These are phyloP conservation scores for Suhomyces xylopsoci DNA, from an alignment of 805 yeast species.

Conservation along the genomic window DNA sequence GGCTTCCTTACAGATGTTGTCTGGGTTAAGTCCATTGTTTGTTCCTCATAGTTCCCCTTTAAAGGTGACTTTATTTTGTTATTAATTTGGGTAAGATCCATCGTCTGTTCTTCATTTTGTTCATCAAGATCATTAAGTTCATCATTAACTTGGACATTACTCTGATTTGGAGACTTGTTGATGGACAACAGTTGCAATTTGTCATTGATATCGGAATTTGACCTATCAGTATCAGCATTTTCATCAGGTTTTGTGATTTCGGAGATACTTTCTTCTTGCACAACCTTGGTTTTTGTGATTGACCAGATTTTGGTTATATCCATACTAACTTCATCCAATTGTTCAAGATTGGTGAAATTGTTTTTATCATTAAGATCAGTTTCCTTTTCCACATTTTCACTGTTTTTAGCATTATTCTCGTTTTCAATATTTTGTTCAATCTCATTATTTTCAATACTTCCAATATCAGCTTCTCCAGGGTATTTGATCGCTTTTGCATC, in stretches of 20 bases:
- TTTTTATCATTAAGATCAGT: neutral
- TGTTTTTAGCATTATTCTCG: neutral
- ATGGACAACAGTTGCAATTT: neutral
- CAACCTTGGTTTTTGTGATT: neutral
- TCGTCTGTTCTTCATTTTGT: neutral
- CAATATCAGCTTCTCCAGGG: neutral
- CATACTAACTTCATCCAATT: conserved; percentile 4
- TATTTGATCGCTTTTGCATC: too few species aligned
- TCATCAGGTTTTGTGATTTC: neutral
- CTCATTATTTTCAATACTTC: conserved; percentile 5
- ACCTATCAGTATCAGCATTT: neutral
- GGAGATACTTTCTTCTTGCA: neutral
- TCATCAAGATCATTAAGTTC: neutral
- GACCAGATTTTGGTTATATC: conserved; percentile 7
- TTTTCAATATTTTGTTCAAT: conserved; percentile 12
- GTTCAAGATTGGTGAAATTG: neutral
- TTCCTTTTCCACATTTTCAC: neutral
- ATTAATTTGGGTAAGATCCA: conserved; percentile 1
- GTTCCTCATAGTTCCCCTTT: conserved; percentile 4
- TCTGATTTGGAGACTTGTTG: neutral
- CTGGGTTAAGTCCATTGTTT: conserved; percentile 4
- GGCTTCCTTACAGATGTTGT: neutral
- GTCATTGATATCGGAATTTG: neutral
- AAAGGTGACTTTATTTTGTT: neutral
- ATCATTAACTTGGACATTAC: too few species aligned